Percentiles rank a stretch among this genome's conserved stretches.
These are phyloP conservation scores for Exophiala dermatitidis DNA, from an alignment of 2,329 filamentous ascomycete species.

Conservation along the genomic window DNA sequence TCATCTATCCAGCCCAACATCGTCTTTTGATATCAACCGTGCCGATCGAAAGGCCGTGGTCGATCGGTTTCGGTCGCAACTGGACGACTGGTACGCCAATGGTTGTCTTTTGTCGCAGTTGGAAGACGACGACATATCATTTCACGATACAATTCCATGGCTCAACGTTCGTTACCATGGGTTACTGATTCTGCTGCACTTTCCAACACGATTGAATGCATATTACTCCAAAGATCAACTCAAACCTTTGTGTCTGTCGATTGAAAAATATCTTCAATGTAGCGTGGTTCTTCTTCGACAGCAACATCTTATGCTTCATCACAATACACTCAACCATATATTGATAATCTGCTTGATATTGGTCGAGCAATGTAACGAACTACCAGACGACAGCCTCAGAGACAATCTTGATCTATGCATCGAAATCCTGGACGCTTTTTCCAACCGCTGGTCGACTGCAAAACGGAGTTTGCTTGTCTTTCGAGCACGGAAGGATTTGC, in stretches of 20 bases:
- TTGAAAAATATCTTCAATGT: background rate
- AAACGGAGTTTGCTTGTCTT: background rate
- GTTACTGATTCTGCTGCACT: background rate
- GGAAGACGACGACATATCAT: background rate
- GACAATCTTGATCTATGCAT: background rate
- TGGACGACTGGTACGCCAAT: background rate
- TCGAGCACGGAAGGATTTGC: background rate
- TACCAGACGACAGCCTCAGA: background rate
- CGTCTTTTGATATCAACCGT: background rate
- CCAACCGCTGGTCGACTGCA: background rate
- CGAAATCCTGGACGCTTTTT: background rate
- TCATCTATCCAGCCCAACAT: background rate
- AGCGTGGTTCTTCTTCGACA: background rate
- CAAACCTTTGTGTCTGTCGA: background rate
- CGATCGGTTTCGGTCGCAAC: background rate
- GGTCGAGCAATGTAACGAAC: background rate
- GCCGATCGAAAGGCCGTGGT: background rate
- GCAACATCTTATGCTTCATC: background rate
- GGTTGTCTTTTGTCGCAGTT: background rate
- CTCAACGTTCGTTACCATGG: background rate
- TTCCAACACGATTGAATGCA: background rate
- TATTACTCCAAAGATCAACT: background rate
- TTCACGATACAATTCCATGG: background rate
- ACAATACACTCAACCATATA: background rate
- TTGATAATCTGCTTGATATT: background rate